Conservation (phyloP, 2,329 filamentous ascomycete species). For the Fusarium redolens region DNA sequence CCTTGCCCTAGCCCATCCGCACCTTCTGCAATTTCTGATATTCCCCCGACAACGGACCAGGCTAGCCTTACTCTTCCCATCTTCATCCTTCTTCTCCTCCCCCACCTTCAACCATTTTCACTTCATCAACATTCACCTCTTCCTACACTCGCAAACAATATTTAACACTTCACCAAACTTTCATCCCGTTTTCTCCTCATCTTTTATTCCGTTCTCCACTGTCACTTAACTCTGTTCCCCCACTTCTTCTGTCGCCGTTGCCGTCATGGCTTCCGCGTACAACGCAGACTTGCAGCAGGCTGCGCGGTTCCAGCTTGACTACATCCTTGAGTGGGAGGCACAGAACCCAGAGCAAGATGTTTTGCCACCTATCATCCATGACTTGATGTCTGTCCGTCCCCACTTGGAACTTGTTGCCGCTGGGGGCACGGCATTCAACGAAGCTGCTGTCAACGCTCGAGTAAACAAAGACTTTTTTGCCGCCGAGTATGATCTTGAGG, state of each 20-base stretch:
- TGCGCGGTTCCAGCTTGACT: neutral
- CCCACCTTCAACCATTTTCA: neutral
- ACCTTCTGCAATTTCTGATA: neutral
- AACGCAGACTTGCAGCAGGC: neutral
- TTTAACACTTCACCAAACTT: neutral
- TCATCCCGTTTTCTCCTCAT: neutral
- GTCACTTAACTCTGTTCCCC: accelerated
- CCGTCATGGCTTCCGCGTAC: neutral
- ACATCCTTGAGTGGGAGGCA: neutral
- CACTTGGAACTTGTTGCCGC: neutral
- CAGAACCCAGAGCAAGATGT: too few relatives aligned
- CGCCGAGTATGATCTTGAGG: neutral
- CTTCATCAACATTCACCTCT: neutral
- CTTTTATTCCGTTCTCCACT: accelerated
- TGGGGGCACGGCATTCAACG: neutral
- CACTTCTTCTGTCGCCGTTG: neutral
- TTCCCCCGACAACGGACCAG: neutral
- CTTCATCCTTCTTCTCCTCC: neutral
- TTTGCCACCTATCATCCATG: accelerated
- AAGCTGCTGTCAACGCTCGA: neutral
- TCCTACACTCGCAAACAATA: neutral
- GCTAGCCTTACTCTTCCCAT: neutral
- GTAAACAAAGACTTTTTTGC: neutral
- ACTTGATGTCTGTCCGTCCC: accelerated
- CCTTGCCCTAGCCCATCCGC: neutral